These are phyloP conservation scores for Mycothermus thermophilus DNA, from an alignment of 495 filamentous ascomycete genomes.

Conservation along the genomic window DNA sequence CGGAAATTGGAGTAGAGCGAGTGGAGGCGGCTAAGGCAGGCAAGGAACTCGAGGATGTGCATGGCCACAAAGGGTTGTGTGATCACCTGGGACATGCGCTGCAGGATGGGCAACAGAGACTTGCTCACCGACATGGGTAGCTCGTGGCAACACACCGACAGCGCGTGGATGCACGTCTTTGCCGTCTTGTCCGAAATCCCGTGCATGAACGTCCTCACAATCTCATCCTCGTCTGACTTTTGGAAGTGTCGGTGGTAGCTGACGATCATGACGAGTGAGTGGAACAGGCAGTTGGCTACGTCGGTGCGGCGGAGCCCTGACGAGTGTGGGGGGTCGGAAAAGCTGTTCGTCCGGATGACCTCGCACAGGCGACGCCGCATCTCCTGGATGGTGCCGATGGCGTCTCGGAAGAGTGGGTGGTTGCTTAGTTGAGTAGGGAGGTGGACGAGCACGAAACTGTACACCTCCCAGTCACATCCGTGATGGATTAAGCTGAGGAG, in stretches of 20 bases:
- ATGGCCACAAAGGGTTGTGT: constrained; percentile 82
- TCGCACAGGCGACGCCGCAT: constrained; percentile 69
- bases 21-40: constrained; percentile 70
- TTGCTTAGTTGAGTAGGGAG: constrained; percentile 82
- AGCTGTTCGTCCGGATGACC: constrained; percentile 58
- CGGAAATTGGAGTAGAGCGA: constrained; percentile 75
- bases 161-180: constrained; percentile 82
- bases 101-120: constrained; percentile 64
- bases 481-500: constrained; percentile 60
- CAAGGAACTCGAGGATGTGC: constrained; percentile 87
- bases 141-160: constrained; percentile 89
- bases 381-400: constrained; percentile 57
- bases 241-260: constrained; percentile 77
- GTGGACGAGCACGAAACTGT: constrained; percentile 79
- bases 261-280: constrained; percentile 68
- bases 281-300: constrained; percentile 75
- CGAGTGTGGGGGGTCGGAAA: constrained; percentile 57
- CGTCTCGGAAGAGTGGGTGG: constrained; percentile 63
- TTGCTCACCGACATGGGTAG: constrained; percentile 71
- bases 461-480: constrained; percentile 83
- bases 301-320: constrained; percentile 76
- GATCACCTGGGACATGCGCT: constrained; percentile 89
- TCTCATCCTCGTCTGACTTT: constrained; percentile 75
- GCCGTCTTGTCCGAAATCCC: constrained; percentile 76
- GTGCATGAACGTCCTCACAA: constrained; percentile 69